These are phyloP conservation scores for Aspergillus novoparasiticus DNA, from an alignment of 2,329 filamentous ascomycete species.

Conservation along the genomic window DNA sequence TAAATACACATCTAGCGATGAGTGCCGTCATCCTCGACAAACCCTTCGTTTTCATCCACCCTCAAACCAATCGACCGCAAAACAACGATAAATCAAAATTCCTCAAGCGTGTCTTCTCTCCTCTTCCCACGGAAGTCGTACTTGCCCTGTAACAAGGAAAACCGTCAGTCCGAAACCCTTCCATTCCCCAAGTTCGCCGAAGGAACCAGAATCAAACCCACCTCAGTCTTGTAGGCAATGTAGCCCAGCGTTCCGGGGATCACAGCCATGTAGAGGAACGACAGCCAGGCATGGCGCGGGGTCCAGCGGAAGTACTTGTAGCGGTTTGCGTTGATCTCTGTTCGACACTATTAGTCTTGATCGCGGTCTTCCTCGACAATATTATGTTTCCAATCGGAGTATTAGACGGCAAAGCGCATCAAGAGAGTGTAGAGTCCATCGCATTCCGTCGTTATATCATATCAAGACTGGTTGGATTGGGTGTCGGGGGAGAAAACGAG, in stretches of 20 bases:
- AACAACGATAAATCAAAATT: constrained; percentile 59
- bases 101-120: constrained; percentile 78
- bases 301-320: constrained; percentile 98
- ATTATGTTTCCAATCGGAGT: not conserved
- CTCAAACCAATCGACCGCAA: not conserved
- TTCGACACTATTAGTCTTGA: not conserved
- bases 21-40: constrained; percentile 1
- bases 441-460: not conserved
- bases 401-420: not conserved
- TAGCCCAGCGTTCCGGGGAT: constrained; percentile 73
- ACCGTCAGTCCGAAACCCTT: constrained; percentile 13
- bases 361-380: not conserved
- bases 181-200: not conserved
- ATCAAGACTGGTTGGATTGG: not conserved
- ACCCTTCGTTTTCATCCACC: constrained; percentile 20
- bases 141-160: constrained; percentile 66
- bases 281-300: constrained; percentile 75
- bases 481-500: constrained; percentile 11
- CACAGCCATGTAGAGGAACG: constrained; percentile 73
- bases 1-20: constrained; percentile 31
- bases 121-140: constrained; percentile 84
- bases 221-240: constrained; percentile 79
- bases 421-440: not conserved
- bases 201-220: constrained; percentile 56
- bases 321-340: constrained; percentile 81